Conservation (phyloP, 1,284 basidiomycete species). For the Lentinula novae-zelandiae region DNA sequence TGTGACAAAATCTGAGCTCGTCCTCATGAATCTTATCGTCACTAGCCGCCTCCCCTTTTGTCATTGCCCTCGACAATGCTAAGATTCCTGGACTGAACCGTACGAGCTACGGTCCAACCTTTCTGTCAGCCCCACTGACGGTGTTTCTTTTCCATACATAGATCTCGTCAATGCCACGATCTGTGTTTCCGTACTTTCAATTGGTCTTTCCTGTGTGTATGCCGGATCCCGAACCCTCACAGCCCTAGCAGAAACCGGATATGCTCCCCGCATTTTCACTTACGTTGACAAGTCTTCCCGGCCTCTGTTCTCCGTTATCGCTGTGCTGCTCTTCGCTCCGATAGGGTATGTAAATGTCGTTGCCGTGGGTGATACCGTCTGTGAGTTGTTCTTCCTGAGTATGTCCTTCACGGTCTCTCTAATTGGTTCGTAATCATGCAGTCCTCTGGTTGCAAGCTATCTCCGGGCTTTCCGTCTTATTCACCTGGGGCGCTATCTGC, state of each 20-base stretch:
- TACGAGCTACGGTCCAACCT: constrained; percentile 18
- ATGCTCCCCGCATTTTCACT: constrained; percentile 58
- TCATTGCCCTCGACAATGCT: constrained; percentile 62
- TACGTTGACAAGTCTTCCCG: constrained; percentile 45
- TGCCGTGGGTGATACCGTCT: constrained; percentile 31
- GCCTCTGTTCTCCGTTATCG: constrained; percentile 34
- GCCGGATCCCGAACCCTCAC: constrained; percentile 64
- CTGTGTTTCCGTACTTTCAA: constrained; percentile 67
- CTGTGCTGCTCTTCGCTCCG: constrained; percentile 32
- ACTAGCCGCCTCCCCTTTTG: constrained; percentile 54
- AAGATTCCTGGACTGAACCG: constrained; percentile 60
- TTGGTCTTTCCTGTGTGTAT: constrained; percentile 67
- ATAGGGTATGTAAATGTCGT: constrained; percentile 36
- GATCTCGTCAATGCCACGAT: constrained; percentile 69
- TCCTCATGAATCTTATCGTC: constrained; percentile 3
- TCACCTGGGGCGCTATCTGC: constrained; percentile 41
- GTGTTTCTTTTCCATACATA: constrained; percentile 10
- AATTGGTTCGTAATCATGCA: constrained; percentile 11
- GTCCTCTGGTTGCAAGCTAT: constrained; percentile 40
- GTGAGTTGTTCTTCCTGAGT: constrained; percentile 23
- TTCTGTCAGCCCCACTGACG: too few relatives aligned
- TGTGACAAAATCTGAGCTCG: not conserved
- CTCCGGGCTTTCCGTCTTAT: constrained; percentile 40
- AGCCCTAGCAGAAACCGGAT: constrained; percentile 63
- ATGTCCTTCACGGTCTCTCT: not conserved